phyloP scores from a whole-genome alignment of 139 green algal genomes.

The Tetraselmis chui region DNA sequence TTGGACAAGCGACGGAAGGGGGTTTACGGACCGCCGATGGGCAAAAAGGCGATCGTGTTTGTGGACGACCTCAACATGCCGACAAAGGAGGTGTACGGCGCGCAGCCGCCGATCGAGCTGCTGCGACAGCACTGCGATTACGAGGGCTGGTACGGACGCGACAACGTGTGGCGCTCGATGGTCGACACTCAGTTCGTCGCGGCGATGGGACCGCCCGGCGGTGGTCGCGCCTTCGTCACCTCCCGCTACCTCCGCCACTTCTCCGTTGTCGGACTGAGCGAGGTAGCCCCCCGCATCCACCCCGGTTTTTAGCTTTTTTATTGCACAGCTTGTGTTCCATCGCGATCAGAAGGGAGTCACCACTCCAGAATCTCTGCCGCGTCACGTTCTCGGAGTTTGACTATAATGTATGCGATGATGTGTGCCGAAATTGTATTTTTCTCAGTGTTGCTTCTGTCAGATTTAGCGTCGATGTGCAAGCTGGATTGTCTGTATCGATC shows the following conservation, averaged over 20 bases:
- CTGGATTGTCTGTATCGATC: too few relatives aligned
- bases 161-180: constrained; percentile 49
- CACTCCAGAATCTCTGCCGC: constrained; percentile 14
- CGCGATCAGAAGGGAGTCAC: too few relatives aligned
- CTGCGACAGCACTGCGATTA: constrained; percentile 76
- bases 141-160: constrained; percentile 66
- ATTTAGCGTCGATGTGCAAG: too few relatives aligned
- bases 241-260: constrained; percentile 65
- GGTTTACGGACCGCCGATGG: constrained; percentile 50
- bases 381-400: constrained; percentile 1
- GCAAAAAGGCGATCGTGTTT: constrained; percentile 47
- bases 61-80: constrained; percentile 75
- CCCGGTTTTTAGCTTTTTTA: too few relatives aligned
- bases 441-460: too few relatives aligned
- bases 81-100: constrained; percentile 70
- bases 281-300: too few relatives aligned
- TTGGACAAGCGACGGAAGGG: constrained; percentile 60
- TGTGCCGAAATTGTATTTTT: too few relatives aligned
- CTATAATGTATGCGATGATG: constrained; percentile 1
- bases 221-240: constrained; percentile 52
- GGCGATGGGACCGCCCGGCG: constrained; percentile 61
- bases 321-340: not conserved
- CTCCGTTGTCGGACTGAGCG: constrained; percentile 44
- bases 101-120: constrained; percentile 78
- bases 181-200: constrained; percentile 68